These are phyloP conservation scores for Cercospora nicotianae DNA, from an alignment of 2,329 filamentous ascomycete species.

Conservation along the genomic window DNA sequence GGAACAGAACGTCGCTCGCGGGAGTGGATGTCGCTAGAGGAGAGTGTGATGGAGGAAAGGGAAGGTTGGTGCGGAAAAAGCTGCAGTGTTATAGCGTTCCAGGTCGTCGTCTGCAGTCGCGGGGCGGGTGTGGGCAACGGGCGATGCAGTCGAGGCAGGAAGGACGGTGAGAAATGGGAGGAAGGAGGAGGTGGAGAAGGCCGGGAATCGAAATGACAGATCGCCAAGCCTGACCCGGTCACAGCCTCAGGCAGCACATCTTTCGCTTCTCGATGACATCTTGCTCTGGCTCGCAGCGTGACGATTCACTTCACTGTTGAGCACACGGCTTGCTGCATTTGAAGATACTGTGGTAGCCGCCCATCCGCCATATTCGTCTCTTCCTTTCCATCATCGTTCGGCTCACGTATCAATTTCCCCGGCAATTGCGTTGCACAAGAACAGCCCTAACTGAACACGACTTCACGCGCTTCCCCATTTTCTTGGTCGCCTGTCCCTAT, in stretches of 20 bases:
- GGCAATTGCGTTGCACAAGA: constrained; percentile 9
- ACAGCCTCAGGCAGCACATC: not conserved
- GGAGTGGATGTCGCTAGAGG: not conserved
- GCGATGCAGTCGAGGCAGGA: not conserved
- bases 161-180: not conserved
- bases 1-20: not conserved
- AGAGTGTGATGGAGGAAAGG: not conserved
- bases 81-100: not conserved
- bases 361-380: not conserved
- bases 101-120: not conserved
- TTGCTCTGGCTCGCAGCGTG: not conserved
- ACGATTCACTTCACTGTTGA: not conserved
- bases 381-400: not conserved
- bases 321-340: not conserved
- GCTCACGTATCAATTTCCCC: not conserved
- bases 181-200: not conserved
- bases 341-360: not conserved
- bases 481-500: constrained; percentile 21
- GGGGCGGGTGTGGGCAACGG: not conserved
- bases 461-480: not conserved
- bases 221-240: not conserved
- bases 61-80: not conserved
- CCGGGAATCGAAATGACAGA: not conserved
- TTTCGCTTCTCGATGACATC: not conserved
- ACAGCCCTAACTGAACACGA: not conserved